phyloP scores from a whole-genome alignment of 1,284 basidiomycete genomes.

The Cronartium ribicola region DNA sequence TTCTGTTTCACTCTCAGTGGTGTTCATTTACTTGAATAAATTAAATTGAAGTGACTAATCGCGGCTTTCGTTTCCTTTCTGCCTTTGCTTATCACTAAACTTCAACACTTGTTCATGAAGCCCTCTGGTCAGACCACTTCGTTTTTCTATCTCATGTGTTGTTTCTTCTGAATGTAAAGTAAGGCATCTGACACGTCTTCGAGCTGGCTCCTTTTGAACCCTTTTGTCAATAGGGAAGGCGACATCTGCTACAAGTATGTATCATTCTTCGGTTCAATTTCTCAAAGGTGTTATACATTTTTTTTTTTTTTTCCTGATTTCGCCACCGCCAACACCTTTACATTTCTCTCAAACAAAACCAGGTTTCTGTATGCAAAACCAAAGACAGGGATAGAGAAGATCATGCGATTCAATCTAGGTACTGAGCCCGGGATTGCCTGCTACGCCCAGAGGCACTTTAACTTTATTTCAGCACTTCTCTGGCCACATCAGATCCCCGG shows the following conservation, averaged over 20 bases:
- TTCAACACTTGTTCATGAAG: not conserved
- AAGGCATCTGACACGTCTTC: not conserved
- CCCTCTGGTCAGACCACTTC: slow-evolving; percentile 25
- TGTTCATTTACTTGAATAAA: not conserved
- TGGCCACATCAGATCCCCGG: slow-evolving; percentile 40
- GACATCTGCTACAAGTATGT: slow-evolving; percentile 39
- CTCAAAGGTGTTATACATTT: not conserved
- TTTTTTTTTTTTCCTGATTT: no score
- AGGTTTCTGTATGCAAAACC: slow-evolving; percentile 37
- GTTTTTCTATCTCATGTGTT: not conserved
- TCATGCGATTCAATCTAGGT: slow-evolving; percentile 11
- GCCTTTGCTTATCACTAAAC: not conserved
- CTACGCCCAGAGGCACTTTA: slow-evolving; percentile 27
- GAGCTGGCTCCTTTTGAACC: not conserved
- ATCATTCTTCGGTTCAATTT: not conserved
- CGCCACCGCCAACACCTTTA: not conserved
- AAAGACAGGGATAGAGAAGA: slow-evolving; percentile 28
- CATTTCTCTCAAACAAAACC: not conserved
- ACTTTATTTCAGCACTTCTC: slow-evolving; percentile 17
- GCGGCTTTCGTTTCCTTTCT: not conserved
- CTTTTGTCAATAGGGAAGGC: slow-evolving; percentile 13
- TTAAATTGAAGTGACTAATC: not conserved
- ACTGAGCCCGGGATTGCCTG: slow-evolving; percentile 22
- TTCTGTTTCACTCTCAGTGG: not conserved
- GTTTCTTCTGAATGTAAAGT: not conserved